phyloP scores from a whole-genome alignment of 129 eudicot species.

The Arctium lappa region DNA sequence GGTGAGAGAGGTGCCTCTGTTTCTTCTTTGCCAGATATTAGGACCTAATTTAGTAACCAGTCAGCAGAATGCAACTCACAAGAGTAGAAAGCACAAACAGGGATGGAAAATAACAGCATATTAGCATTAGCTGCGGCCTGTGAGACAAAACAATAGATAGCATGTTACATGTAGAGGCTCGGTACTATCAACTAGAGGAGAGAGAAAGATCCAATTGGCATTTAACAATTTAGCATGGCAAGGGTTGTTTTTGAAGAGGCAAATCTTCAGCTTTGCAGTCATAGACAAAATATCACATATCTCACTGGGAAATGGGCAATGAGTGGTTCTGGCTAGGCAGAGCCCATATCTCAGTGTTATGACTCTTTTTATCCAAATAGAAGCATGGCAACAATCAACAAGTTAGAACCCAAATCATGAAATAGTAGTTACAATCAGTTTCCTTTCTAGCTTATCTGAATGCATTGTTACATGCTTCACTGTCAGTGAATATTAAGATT shows the following conservation, averaged over 20 bases:
- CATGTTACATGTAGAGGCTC: background rate
- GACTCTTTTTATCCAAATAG: no score
- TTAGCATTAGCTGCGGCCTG: background rate
- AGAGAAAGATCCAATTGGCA: background rate
- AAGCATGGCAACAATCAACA: no score
- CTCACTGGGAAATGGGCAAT: no score
- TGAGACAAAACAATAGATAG: background rate
- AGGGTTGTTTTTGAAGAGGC: background rate
- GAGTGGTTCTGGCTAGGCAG: no score
- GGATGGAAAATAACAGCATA: background rate
- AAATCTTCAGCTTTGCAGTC: background rate
- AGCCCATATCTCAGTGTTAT: no score
- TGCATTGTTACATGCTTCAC: no score
- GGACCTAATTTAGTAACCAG: conserved; percentile 42
- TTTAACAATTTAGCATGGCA: background rate
- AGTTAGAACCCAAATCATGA: no score
- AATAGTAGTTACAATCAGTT: no score
- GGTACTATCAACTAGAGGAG: background rate
- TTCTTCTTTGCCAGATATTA: conserved; percentile 88
- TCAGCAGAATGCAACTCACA: background rate
- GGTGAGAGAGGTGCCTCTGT: conserved; percentile 70
- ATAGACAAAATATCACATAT: no score
- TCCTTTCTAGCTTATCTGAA: no score
- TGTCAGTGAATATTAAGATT: no score
- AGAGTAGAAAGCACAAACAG: background rate